Evolutionary conservation across 2,329 filamentous ascomycete species (phyloP).

Genomic region (Incumbomyces lentus): DNA sequence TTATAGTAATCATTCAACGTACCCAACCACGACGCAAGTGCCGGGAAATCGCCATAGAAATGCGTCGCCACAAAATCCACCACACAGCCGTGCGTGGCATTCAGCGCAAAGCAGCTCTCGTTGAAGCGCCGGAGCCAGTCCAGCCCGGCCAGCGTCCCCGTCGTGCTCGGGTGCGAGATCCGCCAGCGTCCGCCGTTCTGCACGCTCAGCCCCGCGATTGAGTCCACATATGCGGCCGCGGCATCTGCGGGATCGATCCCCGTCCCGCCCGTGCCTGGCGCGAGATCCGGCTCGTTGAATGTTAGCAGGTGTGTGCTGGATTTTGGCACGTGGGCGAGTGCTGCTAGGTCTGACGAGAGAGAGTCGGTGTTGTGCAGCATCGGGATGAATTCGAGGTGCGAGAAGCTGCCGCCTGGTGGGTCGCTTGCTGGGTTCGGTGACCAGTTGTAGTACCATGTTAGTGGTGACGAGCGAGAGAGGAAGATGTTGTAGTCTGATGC

Average conservation of each 20-base stretch:
- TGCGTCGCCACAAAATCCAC: conserved; percentile 44
- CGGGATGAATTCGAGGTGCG: conserved; percentile 62
- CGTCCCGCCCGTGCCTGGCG: conserved; percentile 48
- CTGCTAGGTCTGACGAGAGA: conserved; percentile 43
- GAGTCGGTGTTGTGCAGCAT: conserved; percentile 61
- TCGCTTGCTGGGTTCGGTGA: conserved; percentile 42
- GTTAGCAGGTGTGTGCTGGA: conserved; percentile 52
- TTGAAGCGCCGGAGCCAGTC: conserved; percentile 57
- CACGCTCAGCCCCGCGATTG: conserved; percentile 58
- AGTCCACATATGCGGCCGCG: conserved; percentile 58
- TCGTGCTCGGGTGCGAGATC: conserved; percentile 61
- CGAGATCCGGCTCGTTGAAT: conserved; percentile 70
- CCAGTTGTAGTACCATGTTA: conserved; percentile 87
- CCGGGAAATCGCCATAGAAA: conserved; percentile 35
- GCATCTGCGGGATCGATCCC: conserved; percentile 50
- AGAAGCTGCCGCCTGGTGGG: conserved; percentile 26
- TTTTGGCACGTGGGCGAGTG: conserved; percentile 52
- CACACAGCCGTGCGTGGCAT: conserved; percentile 42
- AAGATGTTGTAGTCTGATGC: conserved; percentile 57
- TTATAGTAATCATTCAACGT: conserved; percentile 31
- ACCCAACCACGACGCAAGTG: conserved; percentile 28
- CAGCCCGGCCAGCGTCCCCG: conserved; percentile 49
- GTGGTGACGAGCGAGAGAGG: conserved; percentile 44
- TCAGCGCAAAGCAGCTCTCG: conserved; percentile 30
- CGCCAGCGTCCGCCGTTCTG: conserved; percentile 45